These are phyloP conservation scores for Bretschneidera sinensis DNA, from an alignment of 345 rosid genomes.

Conservation along the genomic window DNA sequence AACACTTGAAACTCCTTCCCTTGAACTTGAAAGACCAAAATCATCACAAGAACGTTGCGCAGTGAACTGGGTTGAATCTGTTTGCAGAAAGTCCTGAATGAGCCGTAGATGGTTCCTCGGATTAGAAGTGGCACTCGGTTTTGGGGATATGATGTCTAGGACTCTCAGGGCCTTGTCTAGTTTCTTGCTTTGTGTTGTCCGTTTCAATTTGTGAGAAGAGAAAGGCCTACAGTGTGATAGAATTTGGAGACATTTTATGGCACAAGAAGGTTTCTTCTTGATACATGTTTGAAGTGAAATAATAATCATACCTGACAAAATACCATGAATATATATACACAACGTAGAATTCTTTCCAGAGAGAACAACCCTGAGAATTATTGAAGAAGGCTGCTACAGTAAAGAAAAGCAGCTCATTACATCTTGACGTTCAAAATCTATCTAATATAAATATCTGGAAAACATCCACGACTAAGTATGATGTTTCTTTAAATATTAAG, in stretches of 20 bases:
- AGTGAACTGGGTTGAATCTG: constrained; percentile 25
- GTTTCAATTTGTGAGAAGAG: constrained; percentile 25
- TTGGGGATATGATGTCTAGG: constrained; percentile 41
- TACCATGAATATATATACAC: neutral
- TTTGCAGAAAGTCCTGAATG: constrained; percentile 43
- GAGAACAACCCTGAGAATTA: no score
- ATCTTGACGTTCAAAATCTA: no score
- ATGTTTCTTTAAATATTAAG: no score
- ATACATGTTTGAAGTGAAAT: constrained; percentile 3
- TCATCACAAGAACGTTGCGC: constrained; percentile 9
- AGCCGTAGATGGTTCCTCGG: constrained; percentile 46
- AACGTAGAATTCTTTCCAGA: no score
- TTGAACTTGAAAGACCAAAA: constrained; percentile 15
- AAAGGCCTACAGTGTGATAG: constrained; percentile 21
- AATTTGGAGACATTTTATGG: neutral
- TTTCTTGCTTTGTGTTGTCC: constrained; percentile 20
- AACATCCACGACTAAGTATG: no score
- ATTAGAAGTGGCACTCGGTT: constrained; percentile 11
- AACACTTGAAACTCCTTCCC: constrained; percentile 17
- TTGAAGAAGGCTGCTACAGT: no score
- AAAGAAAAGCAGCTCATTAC: no score
- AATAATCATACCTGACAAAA: constrained; percentile 12
- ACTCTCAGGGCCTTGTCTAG: constrained; percentile 45
- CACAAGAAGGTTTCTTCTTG: neutral
- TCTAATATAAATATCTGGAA: no score